Conservation (phyloP, 768 basidiomycete genomes). For the Collybia mongolica region DNA sequence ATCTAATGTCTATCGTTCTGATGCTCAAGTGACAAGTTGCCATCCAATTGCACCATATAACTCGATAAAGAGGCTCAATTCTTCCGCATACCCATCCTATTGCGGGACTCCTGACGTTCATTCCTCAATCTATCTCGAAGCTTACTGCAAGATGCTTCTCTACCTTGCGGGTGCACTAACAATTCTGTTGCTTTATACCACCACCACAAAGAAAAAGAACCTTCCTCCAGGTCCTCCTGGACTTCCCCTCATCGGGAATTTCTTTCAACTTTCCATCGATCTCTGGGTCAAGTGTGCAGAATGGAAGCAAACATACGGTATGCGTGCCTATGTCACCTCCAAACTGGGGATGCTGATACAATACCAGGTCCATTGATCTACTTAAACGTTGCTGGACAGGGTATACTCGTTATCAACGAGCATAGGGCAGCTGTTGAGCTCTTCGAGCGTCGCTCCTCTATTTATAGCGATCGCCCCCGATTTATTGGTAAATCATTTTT, state of each 20-base stretch:
- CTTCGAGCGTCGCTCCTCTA: constrained; percentile 26
- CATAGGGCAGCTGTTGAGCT: constrained; percentile 29
- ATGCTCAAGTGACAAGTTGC: too few species aligned
- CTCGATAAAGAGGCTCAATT: too few species aligned
- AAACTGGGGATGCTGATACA: not conserved
- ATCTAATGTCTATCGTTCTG: too few species aligned
- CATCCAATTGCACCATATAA: too few species aligned
- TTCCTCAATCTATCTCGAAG: too few species aligned
- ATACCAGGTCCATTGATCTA: constrained; percentile 25
- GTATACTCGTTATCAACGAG: constrained; percentile 33
- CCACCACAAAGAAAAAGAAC: not conserved
- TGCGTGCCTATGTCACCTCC: not conserved
- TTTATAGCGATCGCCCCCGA: constrained; percentile 23
- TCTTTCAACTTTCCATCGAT: constrained; percentile 13
- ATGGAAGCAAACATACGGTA: constrained; percentile 17
- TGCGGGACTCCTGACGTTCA: too few species aligned
- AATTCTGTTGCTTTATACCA: too few species aligned
- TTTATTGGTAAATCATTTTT: constrained; percentile 9
- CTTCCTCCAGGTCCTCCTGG: constrained; percentile 18
- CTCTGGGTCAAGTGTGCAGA: constrained; percentile 13
- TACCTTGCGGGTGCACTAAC: too few species aligned
- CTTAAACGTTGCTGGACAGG: constrained; percentile 32
- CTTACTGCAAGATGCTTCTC: too few species aligned
- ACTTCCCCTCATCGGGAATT: constrained; percentile 15
- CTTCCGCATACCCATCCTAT: too few species aligned